phyloP scores from a whole-genome alignment of 805 yeast genomes.

The Candida suzukii region DNA sequence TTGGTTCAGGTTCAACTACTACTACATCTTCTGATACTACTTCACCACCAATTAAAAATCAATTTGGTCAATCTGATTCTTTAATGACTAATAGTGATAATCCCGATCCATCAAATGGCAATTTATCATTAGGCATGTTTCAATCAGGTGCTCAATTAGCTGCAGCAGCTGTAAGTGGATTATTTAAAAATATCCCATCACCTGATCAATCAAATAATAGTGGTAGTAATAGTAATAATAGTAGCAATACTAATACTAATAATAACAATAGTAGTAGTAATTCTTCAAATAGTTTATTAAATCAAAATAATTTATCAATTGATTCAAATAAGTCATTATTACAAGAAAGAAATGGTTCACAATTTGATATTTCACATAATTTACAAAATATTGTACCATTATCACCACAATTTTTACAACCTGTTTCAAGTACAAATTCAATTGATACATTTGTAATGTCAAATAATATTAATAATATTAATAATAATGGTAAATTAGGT shows the following conservation, averaged over 20 bases:
- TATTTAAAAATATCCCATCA: neutral
- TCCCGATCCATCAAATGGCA: neutral
- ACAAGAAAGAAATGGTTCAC: too few species aligned
- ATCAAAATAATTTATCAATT: too few species aligned
- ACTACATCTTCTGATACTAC: slow-evolving; percentile 1
- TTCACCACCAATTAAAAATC: neutral
- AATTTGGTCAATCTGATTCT: too few species aligned
- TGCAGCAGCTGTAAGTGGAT: slow-evolving; percentile 22
- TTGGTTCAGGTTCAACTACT: too few species aligned
- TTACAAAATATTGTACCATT: neutral
- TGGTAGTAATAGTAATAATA: neutral
- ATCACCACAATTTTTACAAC: neutral
- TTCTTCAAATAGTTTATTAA: neutral
- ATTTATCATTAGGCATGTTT: slow-evolving; percentile 17
- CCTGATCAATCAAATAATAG: neutral
- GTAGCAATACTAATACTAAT: neutral
- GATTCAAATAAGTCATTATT: too few species aligned
- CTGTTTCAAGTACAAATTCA: neutral
- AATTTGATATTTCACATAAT: neutral
- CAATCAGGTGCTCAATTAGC: slow-evolving; percentile 25
- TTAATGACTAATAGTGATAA: too few species aligned
- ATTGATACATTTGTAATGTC: neutral
- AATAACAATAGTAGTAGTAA: neutral
- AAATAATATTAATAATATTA: neutral
- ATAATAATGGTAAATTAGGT: neutral